phyloP scores from a whole-genome alignment of 768 basidiomycete species.

The Suillus placidus region DNA sequence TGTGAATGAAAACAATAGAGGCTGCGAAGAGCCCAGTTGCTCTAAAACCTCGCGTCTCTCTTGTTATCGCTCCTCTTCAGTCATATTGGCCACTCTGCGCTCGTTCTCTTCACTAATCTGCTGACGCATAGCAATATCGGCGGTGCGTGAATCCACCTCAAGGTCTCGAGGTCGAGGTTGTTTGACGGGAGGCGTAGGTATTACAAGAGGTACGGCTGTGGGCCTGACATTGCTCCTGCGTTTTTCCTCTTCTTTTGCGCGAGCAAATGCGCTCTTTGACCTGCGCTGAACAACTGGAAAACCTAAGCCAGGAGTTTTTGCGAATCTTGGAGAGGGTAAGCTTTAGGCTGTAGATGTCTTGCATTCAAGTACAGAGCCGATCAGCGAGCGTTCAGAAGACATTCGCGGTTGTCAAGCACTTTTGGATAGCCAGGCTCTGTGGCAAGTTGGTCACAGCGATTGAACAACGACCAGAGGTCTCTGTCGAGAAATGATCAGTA shows the following conservation, averaged over 20 bases:
- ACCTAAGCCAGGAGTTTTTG: slow-evolving; percentile 40
- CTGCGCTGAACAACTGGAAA: slow-evolving; percentile 70
- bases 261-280: slow-evolving; percentile 62
- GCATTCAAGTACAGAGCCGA: slow-evolving; percentile 54
- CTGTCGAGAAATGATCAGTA: too few relatives aligned
- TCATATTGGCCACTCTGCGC: slow-evolving; percentile 64
- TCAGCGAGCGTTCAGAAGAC: slow-evolving; percentile 32
- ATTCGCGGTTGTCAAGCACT: slow-evolving; percentile 20
- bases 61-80: slow-evolving; percentile 64
- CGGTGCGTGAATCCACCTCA: slow-evolving; percentile 14
- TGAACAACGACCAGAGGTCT: too few relatives aligned
- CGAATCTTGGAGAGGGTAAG: slow-evolving; percentile 26
- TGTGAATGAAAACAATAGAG: slow-evolving; percentile 89
- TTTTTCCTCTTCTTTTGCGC: slow-evolving; percentile 43
- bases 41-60: slow-evolving; percentile 70
- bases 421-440: too few relatives aligned
- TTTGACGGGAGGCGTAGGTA: slow-evolving; percentile 25
- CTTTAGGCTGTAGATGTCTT: slow-evolving; percentile 28
- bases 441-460: too few relatives aligned
- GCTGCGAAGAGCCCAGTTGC: slow-evolving; percentile 75
- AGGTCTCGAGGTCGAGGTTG: neutral
- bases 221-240: slow-evolving; percentile 19
- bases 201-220: slow-evolving; percentile 25
- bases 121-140: slow-evolving; percentile 49
- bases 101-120: slow-evolving; percentile 72